Base-by-base conservation (phyloP, 495 filamentous ascomycete genomes). In the Tuber indicum region DNA sequence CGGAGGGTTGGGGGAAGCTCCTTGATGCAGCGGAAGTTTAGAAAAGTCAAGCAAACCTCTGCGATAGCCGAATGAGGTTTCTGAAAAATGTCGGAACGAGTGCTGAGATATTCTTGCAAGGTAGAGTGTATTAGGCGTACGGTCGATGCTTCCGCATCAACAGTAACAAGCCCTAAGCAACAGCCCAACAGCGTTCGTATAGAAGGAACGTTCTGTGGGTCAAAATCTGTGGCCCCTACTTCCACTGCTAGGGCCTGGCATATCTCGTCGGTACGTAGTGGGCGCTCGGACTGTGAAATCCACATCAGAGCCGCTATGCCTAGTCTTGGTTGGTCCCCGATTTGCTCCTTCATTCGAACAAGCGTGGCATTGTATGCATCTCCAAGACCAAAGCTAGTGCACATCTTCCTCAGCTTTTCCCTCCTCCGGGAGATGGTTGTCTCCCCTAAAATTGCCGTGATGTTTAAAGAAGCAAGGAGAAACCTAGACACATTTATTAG, bases 251-350 rank as follows among this genome's bases (percentile, higher is more conserved):
- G 58, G 58, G 58, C 58, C 32, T 66, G 58, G 32, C 58, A 66
- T 66, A 66, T 66, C 58, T 66, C 58, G 32, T 36, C 58, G 26
- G 26, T 66, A 26, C 58, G 58, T 66, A 66, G 26, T 19, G 58
- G 58, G 26, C 58, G 58, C 58, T 66, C 58, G 3, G 58, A 66
- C 26, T 66, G 58, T 36, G 58, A 66, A 66, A 66, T 66, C 58
- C 58, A 66, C 58, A 66, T 66, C 12, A 66, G 58, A n/a, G 52
- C 52, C n/a, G 52, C 52, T 62, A 62, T 62, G 23, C 58, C 58
- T 36, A 66, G 26, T 36, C 58, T 66, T 66, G 26, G 58, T 26
- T 66, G 58, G 5, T 66, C 58, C 26, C 58, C 58, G 26, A 36
- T 66, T 36, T 66, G 58, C 32, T 66, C 58, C 26, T 36, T 66